Conservation (phyloP, 257 asterid species). For the Marsdenia floribunda region DNA sequence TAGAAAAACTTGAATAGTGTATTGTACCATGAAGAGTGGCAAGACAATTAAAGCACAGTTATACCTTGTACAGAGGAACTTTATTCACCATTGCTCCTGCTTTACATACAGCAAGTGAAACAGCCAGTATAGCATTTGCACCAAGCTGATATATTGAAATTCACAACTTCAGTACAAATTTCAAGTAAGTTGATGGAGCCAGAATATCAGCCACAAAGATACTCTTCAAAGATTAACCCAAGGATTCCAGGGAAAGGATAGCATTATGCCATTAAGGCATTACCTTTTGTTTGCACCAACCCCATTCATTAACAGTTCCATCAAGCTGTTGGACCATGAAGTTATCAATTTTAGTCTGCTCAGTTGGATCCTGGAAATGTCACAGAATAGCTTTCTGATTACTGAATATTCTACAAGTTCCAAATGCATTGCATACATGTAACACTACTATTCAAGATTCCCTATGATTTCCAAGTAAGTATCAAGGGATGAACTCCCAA, state of each 20-base stretch:
- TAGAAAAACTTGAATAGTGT: neutral
- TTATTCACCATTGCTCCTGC: constrained; percentile 82
- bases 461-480: too few species aligned
- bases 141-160: constrained; percentile 52
- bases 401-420: too few species aligned
- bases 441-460: too few species aligned
- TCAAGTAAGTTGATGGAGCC: neutral
- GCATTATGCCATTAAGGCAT: too few species aligned
- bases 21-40: neutral
- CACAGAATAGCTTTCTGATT: constrained; percentile 8
- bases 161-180: neutral
- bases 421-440: too few species aligned
- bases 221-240: neutral
- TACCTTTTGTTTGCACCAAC: constrained; percentile 99
- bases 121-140: constrained; percentile 92
- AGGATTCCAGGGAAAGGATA: neutral
- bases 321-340: constrained; percentile 90
- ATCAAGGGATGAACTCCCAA: too few species aligned
- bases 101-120: constrained; percentile 89
- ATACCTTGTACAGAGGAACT: constrained; percentile 78
- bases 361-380: constrained; percentile 68
- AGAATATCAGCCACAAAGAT: neutral
- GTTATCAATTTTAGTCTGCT: constrained; percentile 74
- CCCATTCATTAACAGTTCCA: constrained; percentile 93
- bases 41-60: neutral